Evolutionary conservation across 139 green algal genomes (phyloP).

Genomic region (Tetraselmis chui): DNA sequence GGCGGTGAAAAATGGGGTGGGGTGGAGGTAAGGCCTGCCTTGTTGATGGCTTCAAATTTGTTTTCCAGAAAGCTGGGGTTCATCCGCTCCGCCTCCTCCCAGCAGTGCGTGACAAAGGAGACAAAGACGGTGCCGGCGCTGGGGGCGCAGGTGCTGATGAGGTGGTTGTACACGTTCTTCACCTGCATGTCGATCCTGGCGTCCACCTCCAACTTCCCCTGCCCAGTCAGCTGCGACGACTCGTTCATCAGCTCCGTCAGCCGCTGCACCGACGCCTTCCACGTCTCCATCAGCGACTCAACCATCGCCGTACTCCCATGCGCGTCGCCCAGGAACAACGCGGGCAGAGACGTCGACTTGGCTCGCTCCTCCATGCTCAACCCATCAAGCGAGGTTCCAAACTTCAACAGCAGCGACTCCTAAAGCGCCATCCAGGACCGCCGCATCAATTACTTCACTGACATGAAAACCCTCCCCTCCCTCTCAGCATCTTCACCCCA

Average conservation of each 20-base stretch:
- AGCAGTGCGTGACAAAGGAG: neutral
- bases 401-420: neutral
- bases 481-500: no score
- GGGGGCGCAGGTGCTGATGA: neutral
- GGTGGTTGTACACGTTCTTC: neutral
- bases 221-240: neutral
- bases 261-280: neutral
- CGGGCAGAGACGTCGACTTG: neutral
- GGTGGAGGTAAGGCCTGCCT: neutral
- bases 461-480: no score
- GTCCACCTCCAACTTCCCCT: neutral
- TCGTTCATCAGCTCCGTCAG: neutral
- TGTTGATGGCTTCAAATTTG: neutral
- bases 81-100: neutral
- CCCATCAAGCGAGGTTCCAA: neutral
- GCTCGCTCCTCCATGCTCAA: neutral
- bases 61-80: neutral
- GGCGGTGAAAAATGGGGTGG: neutral
- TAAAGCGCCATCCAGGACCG: no score
- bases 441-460: no score
- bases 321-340: neutral
- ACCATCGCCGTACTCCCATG: neutral
- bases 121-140: neutral
- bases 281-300: neutral
- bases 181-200: neutral